Percentiles rank a stretch among this genome's conserved stretches.
Conservation (phyloP, 331 rosid genomes). For the Saraca asoca region DNA sequence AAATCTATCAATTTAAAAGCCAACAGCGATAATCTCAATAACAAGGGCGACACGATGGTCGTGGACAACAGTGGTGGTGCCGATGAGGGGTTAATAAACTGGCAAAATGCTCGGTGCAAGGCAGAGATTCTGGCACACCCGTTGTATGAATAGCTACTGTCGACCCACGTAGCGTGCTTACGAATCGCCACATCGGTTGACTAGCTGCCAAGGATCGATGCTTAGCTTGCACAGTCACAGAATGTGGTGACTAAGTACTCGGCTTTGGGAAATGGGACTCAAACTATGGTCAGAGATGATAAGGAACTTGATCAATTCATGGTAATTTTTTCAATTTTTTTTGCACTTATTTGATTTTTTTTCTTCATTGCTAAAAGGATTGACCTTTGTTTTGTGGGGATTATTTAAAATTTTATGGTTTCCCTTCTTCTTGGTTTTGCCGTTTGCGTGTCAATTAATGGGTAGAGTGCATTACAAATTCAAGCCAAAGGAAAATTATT, state of each 20-base stretch:
- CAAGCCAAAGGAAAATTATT: background rate
- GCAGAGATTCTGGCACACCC: conserved; percentile 88
- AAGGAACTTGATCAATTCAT: conserved; percentile 92
- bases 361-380: background rate
- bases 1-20: conserved; percentile 59
- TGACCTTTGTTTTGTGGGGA: background rate
- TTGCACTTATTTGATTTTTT: background rate
- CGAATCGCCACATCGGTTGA: conserved; percentile 98
- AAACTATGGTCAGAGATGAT: conserved; percentile 62
- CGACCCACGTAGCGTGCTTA: conserved; percentile 92
- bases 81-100: conserved; percentile 61
- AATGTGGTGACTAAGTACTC: conserved; percentile 94
- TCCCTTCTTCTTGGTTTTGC: background rate
- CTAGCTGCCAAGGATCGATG: conserved; percentile 94
- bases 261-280: conserved; percentile 54
- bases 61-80: conserved; percentile 43
- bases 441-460: background rate
- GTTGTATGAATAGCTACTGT: conserved; percentile 81
- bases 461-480: background rate
- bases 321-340: conserved; percentile 48
- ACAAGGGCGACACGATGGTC: conserved; percentile 48
- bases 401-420: background rate
- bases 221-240: conserved; percentile 92
- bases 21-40: conserved; percentile 18
- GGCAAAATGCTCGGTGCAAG: conserved; percentile 85